Evolutionary conservation across 345 rosid genomes (phyloP).

Genomic region (Gossypium thurberi): DNA sequence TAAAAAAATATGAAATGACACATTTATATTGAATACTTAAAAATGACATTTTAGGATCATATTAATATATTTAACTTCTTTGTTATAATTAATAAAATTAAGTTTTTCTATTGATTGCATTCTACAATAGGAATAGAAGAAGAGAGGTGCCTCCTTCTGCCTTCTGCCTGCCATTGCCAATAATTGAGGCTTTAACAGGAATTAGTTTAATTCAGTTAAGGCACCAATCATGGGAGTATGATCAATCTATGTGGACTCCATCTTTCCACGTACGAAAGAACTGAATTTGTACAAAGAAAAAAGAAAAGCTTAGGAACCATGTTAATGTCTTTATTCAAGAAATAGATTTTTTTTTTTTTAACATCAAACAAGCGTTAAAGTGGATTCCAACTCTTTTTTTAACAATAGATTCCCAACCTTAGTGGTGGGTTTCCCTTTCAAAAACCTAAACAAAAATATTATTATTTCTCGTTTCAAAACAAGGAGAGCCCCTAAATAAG

Average conservation of each 20-base stretch:
- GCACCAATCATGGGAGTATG: conserved; percentile 42
- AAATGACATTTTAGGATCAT: no score
- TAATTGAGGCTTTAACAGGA: conserved; percentile 36
- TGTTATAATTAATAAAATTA: neutral
- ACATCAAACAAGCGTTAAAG: conserved; percentile 31
- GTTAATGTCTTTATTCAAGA: conserved; percentile 29
- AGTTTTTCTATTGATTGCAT: neutral
- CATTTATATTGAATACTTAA: no score
- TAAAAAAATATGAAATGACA: no score
- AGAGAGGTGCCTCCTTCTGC: conserved; percentile 2
- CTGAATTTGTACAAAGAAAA: conserved; percentile 34
- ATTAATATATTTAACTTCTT: no score
- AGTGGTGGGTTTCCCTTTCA: conserved; percentile 57
- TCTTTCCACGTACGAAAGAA: conserved; percentile 62
- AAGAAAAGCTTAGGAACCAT: conserved; percentile 29
- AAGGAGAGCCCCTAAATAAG: neutral
- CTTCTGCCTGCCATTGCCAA: conserved; percentile 20
- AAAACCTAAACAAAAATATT: conserved; percentile 33
- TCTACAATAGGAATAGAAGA: neutral
- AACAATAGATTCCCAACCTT: conserved; percentile 31
- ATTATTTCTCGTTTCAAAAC: neutral
- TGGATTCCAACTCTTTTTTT: conserved; percentile 78
- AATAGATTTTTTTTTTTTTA: conserved; percentile 24
- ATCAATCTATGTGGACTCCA: conserved; percentile 47
- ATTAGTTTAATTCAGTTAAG: conserved; percentile 42